These are phyloP conservation scores for Hevea brasiliensis DNA, from an alignment of 345 rosid genomes.

Conservation along the genomic window DNA sequence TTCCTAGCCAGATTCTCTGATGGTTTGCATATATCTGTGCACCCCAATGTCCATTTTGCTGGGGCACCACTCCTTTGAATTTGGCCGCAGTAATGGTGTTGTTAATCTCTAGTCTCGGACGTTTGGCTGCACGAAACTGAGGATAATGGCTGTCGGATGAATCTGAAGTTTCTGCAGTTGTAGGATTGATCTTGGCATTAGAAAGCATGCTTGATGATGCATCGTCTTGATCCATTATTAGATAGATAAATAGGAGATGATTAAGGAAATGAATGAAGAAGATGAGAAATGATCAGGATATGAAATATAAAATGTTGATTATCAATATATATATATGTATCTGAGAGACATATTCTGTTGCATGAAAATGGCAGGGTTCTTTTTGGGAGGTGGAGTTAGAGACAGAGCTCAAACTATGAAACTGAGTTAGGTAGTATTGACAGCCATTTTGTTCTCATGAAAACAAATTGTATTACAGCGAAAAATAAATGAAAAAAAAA, in stretches of 20 bases:
- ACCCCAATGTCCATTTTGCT: slow-evolving; percentile 62
- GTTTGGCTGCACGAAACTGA: slow-evolving; percentile 4
- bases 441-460: neutral
- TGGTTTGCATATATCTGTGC: slow-evolving; percentile 65
- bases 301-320: neutral
- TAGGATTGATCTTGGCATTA: neutral
- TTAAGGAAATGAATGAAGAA: neutral
- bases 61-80: slow-evolving; percentile 58
- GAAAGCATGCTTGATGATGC: slow-evolving; percentile 14
- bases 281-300: no score
- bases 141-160: neutral
- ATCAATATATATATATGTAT: no score
- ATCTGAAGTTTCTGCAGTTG: slow-evolving; percentile 3
- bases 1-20: slow-evolving; percentile 61
- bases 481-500: no score
- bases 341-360: neutral
- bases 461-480: neutral
- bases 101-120: neutral
- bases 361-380: neutral
- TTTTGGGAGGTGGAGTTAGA: neutral
- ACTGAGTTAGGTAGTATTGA: slow-evolving; percentile 7
- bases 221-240: slow-evolving; percentile 12
- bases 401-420: neutral
- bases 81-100: neutral
- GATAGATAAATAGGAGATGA: neutral